Conservation (phyloP, 2,329 filamentous ascomycete genomes). For the Xylaria sp. region DNA sequence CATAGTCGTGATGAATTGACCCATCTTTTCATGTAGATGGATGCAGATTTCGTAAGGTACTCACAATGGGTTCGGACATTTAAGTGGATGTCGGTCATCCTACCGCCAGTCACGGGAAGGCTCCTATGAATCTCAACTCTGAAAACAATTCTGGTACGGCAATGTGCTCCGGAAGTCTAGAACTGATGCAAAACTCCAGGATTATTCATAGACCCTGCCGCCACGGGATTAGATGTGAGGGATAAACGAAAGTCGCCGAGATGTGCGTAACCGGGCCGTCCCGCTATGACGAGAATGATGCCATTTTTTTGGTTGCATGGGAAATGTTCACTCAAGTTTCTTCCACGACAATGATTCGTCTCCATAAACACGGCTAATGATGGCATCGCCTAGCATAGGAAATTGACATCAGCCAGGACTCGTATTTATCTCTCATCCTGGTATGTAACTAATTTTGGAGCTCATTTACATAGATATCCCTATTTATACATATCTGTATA, state of each 20-base stretch:
- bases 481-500: neutral
- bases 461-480: no score
- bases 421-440: neutral
- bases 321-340: neutral
- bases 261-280: conserved; percentile 27
- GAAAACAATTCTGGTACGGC: neutral
- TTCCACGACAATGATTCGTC: neutral
- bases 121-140: neutral
- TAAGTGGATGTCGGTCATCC: neutral
- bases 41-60: conserved; percentile 24
- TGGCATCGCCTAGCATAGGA: neutral
- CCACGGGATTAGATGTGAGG: neutral
- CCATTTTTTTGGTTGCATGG: conserved; percentile 9
- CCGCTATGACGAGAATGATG: conserved; percentile 31
- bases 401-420: neutral
- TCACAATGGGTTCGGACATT: conserved; percentile 8
- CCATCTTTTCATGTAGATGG: conserved; percentile 27
- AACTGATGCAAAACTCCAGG: neutral
- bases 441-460: neutral
- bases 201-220: neutral
- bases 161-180: neutral
- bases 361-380: neutral
- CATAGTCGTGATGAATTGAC: conserved; percentile 2
- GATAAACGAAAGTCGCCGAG: conserved; percentile 15
- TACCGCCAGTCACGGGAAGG: neutral